Percentiles rank a stretch among this genome's conserved stretches.
These are phyloP conservation scores for Aspergillus novoparasiticus DNA, from an alignment of 2,329 filamentous ascomycete genomes.

Conservation along the genomic window DNA sequence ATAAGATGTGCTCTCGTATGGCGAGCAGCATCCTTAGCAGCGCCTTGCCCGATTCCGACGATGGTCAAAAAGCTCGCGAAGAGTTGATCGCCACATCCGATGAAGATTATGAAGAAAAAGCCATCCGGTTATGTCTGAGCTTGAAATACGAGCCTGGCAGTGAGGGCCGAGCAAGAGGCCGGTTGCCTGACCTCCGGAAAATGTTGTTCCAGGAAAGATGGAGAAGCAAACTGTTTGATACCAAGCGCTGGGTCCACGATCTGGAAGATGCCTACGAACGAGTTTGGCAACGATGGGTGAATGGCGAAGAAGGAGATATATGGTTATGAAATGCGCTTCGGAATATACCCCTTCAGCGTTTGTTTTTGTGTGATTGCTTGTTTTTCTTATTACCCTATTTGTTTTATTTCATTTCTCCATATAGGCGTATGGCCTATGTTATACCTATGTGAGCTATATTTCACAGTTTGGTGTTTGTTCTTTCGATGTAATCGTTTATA, in stretches of 20 bases:
- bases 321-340: constrained; percentile 61
- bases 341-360: constrained; percentile 41
- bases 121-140: constrained; percentile 66
- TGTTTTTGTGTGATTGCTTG: constrained; percentile 23
- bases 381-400: constrained; percentile 3
- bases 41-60: constrained; percentile 72
- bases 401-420: not conserved
- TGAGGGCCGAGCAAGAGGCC: constrained; percentile 54
- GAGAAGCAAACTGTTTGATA: constrained; percentile 88
- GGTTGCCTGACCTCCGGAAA: constrained; percentile 76
- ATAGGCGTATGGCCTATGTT: not conserved
- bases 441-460: not conserved
- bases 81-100: constrained; percentile 81
- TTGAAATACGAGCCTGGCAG: constrained; percentile 59
- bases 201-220: constrained; percentile 82
- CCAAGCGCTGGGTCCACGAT: constrained; percentile 84
- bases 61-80: constrained; percentile 67
- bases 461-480: constrained; percentile 2
- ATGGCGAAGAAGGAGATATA: constrained; percentile 87
- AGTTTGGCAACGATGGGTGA: constrained; percentile 87
- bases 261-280: constrained; percentile 85
- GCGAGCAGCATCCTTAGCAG: constrained; percentile 91
- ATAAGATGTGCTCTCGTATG: constrained; percentile 99
- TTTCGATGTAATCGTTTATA: not conserved
- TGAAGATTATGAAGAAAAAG: constrained; percentile 79